Base-by-base conservation (phyloP, 2,329 filamentous ascomycete species). In the Hymenoscyphus scutula region DNA sequence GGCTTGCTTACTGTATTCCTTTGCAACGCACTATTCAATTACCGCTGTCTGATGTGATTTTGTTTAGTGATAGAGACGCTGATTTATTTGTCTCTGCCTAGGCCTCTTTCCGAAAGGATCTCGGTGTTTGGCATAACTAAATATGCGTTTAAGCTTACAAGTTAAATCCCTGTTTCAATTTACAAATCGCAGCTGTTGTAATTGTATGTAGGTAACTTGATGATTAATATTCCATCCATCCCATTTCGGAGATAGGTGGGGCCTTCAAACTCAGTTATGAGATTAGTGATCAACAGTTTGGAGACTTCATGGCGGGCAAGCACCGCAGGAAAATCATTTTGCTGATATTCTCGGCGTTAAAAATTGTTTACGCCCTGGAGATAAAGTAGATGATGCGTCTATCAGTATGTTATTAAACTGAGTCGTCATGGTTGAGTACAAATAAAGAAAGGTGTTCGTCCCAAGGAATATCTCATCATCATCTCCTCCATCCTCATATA, bases 281-380 rank as follows among this genome's bases (percentile, higher is more conserved):
- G 45, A 51, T 51, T 51, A 51, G n/a, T 51, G 45, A 51, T 51
- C 45, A 51, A 25, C 19, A 51, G 5, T 51, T n/a, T n/a, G n/a
- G n/a, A n/a, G n/a, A n/a, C n/a, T n/a, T 25, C 34, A 15, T 13
- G 45, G 45, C 23, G 23, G 23, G 45, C 25, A 23, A 45, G 5
- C n/a, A 15, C 7, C 4, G 23, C 41, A 10, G n/a, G n/a, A 19
- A 45, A 11, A 11, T 23, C 45, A 51, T 13, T 13, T 51, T 23
- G 10, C 23, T 25, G 19, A 25, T 51, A 10, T 25, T 51, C 8
- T 51, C 45, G 45, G 45, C 45, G 45, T 51, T 51, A 51, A 13
- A 5, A 23, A 51, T 51, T 51, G 23, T 51, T 23, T 25, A 25
- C 19, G 25, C 4, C 8, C 23, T 51, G 10, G 17, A 19, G n/a